Conservation (phyloP, 2,329 filamentous ascomycete genomes). For the Botrytis byssoidea region DNA sequence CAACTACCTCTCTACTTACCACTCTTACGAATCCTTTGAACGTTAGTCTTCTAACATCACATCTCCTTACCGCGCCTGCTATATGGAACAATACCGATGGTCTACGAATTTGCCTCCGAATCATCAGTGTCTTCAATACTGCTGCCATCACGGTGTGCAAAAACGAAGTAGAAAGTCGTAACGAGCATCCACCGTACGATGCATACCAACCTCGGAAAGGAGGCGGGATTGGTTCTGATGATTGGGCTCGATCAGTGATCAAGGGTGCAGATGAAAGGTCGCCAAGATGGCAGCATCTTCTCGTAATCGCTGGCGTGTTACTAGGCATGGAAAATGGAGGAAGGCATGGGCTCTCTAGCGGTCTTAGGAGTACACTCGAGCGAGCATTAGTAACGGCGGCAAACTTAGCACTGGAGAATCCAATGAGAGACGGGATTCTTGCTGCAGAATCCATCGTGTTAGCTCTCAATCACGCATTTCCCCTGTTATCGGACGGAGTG, state of each 20-base stretch:
- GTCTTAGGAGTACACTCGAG: constrained; percentile 57
- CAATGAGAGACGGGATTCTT: constrained; percentile 47
- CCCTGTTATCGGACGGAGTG: constrained; percentile 54
- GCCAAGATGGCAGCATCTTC: constrained; percentile 65
- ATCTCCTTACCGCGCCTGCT: constrained; percentile 58
- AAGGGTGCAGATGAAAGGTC: constrained; percentile 52
- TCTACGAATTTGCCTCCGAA: constrained; percentile 50
- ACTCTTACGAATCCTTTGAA: constrained; percentile 59
- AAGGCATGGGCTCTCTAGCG: constrained; percentile 52
- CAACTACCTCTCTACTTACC: constrained; percentile 54
- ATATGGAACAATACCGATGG: constrained; percentile 54
- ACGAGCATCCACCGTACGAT: constrained; percentile 36
- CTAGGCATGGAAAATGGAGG: constrained; percentile 58
- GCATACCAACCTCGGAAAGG: constrained; percentile 41
- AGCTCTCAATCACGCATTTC: constrained; percentile 63
- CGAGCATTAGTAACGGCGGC: constrained; percentile 58
- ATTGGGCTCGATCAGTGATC: constrained; percentile 43
- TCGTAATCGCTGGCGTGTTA: constrained; percentile 62
- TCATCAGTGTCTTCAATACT: constrained; percentile 57
- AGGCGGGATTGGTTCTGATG: constrained; percentile 50
- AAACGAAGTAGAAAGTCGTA: constrained; percentile 38
- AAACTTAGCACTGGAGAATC: constrained; percentile 59
- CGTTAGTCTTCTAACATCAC: constrained; percentile 55
- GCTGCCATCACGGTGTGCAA: constrained; percentile 42
- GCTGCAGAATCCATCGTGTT: constrained; percentile 54